These are phyloP conservation scores for Wickerhamomyces canadensis DNA, from an alignment of 805 yeast species.

Conservation along the genomic window DNA sequence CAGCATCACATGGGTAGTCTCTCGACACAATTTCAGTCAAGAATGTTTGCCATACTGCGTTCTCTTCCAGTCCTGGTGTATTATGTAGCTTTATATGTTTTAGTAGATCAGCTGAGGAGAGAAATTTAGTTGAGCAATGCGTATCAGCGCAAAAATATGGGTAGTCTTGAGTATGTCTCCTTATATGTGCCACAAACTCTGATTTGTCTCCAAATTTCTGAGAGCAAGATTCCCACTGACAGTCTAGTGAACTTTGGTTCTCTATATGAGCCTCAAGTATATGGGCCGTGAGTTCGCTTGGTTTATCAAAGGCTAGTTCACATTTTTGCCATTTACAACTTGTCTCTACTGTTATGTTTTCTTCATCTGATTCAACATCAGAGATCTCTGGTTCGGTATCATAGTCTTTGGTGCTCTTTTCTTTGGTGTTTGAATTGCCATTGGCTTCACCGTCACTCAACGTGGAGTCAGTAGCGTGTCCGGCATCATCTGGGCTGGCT, in stretches of 20 bases:
- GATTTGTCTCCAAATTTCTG: slow-evolving; percentile 47
- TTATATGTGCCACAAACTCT: slow-evolving; percentile 56
- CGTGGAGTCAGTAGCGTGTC: slow-evolving; percentile 1
- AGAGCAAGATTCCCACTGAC: slow-evolving; percentile 60
- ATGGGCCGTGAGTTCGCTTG: slow-evolving; percentile 8
- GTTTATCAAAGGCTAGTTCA: background rate
- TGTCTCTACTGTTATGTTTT: no score
- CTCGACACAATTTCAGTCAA: slow-evolving; percentile 8
- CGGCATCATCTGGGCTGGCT: background rate
- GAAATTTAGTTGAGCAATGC: slow-evolving; percentile 57
- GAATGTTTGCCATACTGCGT: slow-evolving; percentile 12
- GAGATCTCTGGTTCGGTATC: slow-evolving; percentile 1
- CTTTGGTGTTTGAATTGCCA: background rate
- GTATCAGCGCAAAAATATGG: slow-evolving; percentile 64
- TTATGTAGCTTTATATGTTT: slow-evolving; percentile 61
- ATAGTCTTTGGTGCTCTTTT: background rate
- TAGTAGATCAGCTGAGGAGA: slow-evolving; percentile 56
- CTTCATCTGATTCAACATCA: slow-evolving; percentile 1
- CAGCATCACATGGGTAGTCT: background rate
- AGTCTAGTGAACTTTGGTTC: slow-evolving; percentile 15
- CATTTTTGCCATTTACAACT: slow-evolving; percentile 16
- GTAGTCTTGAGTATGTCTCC: slow-evolving; percentile 62
- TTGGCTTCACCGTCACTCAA: background rate
- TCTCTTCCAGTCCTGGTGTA: slow-evolving; percentile 1
- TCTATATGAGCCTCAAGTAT: slow-evolving; percentile 6